Evolutionary conservation across 164 flowering plant genomes (phyloP), one percentile per base, ranked within the genome.

Genomic region (Vitis rotundifolia): DNA sequence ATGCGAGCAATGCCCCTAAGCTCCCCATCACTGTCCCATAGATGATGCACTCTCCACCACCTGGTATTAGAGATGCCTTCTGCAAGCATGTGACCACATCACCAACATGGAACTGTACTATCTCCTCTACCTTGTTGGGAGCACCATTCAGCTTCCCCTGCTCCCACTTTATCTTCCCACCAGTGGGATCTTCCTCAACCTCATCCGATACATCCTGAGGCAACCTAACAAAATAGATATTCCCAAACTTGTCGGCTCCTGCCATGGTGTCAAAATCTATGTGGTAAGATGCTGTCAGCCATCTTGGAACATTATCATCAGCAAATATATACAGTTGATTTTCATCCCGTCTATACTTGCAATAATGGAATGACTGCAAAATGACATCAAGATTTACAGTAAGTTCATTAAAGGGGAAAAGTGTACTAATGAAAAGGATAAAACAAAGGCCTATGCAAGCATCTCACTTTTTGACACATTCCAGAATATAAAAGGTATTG

Each of bases 21-120:
- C 99, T 93, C 47, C 99, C 99, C 99, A 96, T 93, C 18, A 93
- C 92, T n/a, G 99, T 96, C 50, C 98, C 99, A 75, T 93, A 96
- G 18, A 96, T 84, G 49, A 96, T 77, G 80, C 92, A 87, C 73
- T 96, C 99, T 51, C 94, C 94, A 65, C 98, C 98, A 49, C 98
- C 97, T 9, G 99, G 99, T 71, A 96, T 91, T 31, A 96, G 84
- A 61, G 98, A 93, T 57, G 99, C 92, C 86, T 92, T 96, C 82
- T 96, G 97, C 90, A 96, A 75, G 80, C 92, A 86, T 1, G 92
- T 85, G 56, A 92, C 91, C 37, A 87, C 92, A 79, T 96, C 99
- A 49, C 99, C 99, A 50, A 93, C 83, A 77, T 96, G 99, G 75
- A 92, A 96, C 73, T 96, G 99, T 1, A 96, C 97, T 29, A 96